phyloP scores from a whole-genome alignment of 2,329 filamentous ascomycete species.

The Ustulina deusta region DNA sequence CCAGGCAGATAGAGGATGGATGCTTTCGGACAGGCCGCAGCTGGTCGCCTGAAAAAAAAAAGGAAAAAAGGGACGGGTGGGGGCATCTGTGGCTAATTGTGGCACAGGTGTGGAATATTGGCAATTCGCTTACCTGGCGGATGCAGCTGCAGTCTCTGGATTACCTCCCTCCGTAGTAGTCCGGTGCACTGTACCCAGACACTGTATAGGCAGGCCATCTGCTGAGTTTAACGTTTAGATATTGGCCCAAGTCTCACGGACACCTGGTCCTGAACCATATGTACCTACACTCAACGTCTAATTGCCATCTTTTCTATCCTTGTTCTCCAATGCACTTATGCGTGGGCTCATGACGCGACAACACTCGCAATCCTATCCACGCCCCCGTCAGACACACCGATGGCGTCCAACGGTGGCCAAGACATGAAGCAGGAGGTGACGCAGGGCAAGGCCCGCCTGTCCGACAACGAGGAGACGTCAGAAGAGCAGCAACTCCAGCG shows the following conservation, averaged over 20 bases:
- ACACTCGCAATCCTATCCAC: conserved; percentile 1
- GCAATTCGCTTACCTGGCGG: too few species aligned
- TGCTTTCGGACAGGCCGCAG: neutral
- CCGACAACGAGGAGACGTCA: conserved; percentile 52
- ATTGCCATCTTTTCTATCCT: neutral
- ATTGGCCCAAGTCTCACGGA: neutral
- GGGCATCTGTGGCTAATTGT: neutral
- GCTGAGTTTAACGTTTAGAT: too few species aligned
- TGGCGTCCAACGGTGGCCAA: conserved; percentile 37
- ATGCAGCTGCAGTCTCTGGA: too few species aligned
- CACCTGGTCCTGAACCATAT: neutral
- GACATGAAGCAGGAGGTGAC: conserved; percentile 29
- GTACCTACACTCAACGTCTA: neutral
- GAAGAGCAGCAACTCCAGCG: conserved; percentile 64
- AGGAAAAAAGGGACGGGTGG: neutral
- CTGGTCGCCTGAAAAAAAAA: neutral
- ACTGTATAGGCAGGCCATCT: too few species aligned
- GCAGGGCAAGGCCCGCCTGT: conserved; percentile 12
- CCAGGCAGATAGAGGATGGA: neutral
- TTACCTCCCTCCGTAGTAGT: too few species aligned
- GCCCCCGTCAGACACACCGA: conserved; percentile 13
- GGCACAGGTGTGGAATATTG: neutral
- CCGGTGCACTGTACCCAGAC: too few species aligned
- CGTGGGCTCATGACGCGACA: neutral
- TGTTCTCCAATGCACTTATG: neutral